A percentile compares a stretch with the other conserved stretches of the same genome.
phyloP scores from a whole-genome alignment of 164 flowering plant species.

The Tinospora cordifolia region DNA sequence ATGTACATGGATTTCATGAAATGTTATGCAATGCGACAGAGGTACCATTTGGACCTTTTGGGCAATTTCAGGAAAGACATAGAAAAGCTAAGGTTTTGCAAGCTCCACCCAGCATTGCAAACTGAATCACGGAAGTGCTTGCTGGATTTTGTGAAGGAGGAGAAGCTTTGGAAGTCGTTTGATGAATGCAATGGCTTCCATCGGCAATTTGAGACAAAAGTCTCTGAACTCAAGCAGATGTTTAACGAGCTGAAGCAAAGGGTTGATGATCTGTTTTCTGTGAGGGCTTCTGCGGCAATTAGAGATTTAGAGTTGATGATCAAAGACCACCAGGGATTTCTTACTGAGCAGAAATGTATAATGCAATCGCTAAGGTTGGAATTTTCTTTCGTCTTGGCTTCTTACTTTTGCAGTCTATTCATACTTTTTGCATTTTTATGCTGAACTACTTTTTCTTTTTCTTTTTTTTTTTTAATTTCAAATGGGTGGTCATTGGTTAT shows the following conservation, averaged over 20 bases:
- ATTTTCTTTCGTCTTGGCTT: neutral
- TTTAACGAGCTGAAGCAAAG: conserved; percentile 64
- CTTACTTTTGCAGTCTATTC: neutral
- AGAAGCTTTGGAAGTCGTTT: conserved; percentile 51
- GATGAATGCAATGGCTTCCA: conserved; percentile 70
- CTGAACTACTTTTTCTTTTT: no score
- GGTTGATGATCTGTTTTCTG: conserved; percentile 67
- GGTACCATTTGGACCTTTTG: conserved; percentile 66
- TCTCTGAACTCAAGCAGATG: conserved; percentile 63
- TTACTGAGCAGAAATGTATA: conserved; percentile 77
- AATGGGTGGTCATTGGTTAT: no score
- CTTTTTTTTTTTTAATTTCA: no score
- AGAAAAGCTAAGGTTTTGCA: conserved; percentile 57
- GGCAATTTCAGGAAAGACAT: conserved; percentile 59
- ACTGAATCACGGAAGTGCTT: conserved; percentile 56
- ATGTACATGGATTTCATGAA: conserved; percentile 71
- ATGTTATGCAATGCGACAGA: conserved; percentile 60
- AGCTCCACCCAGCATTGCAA: conserved; percentile 72
- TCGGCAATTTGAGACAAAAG: conserved; percentile 79
- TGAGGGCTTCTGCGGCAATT: conserved; percentile 40
- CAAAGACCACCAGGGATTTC: conserved; percentile 58
- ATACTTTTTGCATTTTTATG: neutral
- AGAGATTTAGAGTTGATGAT: conserved; percentile 55
- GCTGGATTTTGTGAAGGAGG: conserved; percentile 89
- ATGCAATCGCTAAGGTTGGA: conserved; percentile 92